These are phyloP conservation scores for Diaporthe australafricana DNA, from an alignment of 2,329 filamentous ascomycete species.

Conservation along the genomic window DNA sequence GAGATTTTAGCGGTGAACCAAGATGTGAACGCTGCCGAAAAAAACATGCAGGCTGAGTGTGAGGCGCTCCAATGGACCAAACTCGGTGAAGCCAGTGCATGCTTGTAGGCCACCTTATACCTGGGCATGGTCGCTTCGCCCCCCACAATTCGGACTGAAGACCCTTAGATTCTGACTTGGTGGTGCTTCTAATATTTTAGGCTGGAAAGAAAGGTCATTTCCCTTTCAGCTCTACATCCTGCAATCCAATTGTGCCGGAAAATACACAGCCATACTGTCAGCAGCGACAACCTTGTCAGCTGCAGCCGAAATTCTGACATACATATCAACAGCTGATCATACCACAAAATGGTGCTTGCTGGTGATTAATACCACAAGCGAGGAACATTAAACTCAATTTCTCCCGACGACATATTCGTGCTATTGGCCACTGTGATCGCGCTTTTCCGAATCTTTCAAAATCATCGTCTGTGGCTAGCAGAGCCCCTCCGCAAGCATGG, in stretches of 20 bases:
- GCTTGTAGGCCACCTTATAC: constrained; percentile 20
- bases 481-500: neutral
- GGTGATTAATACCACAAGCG: no score
- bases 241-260: neutral
- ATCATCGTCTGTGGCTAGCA: neutral
- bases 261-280: neutral
- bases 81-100: neutral
- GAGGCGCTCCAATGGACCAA: constrained; percentile 9
- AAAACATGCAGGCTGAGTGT: neutral
- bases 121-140: neutral
- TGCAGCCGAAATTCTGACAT: constrained; percentile 11
- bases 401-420: neutral
- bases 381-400: no score
- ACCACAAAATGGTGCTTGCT: neutral
- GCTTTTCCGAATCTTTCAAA: neutral
- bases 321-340: neutral
- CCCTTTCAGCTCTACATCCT: neutral
- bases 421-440: neutral
- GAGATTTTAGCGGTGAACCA: neutral
- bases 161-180: constrained; percentile 11
- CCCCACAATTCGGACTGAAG: neutral
- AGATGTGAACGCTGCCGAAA: neutral
- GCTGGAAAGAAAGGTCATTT: neutral
- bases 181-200: constrained; percentile 10
- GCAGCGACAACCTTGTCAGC: neutral